Base-by-base conservation (phyloP, 495 filamentous ascomycete genomes). In the Pyrenula aspistea region DNA sequence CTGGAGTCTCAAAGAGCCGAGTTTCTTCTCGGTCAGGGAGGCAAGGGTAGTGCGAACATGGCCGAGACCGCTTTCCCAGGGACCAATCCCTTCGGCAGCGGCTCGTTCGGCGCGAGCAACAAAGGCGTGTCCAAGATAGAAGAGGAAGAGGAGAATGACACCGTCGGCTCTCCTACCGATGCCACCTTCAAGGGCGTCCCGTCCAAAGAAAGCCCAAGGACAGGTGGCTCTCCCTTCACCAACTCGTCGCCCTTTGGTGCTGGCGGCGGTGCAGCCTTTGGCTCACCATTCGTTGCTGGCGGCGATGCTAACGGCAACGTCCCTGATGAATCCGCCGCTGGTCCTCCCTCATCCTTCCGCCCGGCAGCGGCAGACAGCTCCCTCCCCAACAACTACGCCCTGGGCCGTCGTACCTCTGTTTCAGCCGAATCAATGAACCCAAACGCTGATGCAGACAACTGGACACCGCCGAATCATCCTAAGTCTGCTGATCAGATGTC, bases 351-450 rank as follows among this genome's bases (percentile, higher is more conserved):
- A 22, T 65, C 63, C 10, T 60, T 62, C 49, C 71, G 69, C 11
- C 67, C 60, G 0, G 67, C 62, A 12, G 61, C 65, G 20, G 64
- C 65, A 55, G 70, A 77, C 25, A 83, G 88, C 53, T 87, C 85
- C 56, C 90, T 96, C 63, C 94, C 94, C 49, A 86, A 80, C 59
- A 91, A 96, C 65, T 98, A 96, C 71, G 92, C 91, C 66, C 83
- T 96, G 76, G 86, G 80, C 63, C 88, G 93, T 58, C 89, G 93
- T 51, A 96, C 91, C 21, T 97, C 93, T 4, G 94, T 98, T 25
- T 97, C 94, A 52, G 93, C 93, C 52, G 93, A 98, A 71, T 95
- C 90, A 2, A 77, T 98, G 60, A 95, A 94, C 69, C 93, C 93
- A 15, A 85, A 86, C 31, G 83, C 88, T 36, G 79, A 81, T 57